Base-by-base conservation (phyloP, 129 eudicot species). In the Heracleum sosnowskyi region DNA sequence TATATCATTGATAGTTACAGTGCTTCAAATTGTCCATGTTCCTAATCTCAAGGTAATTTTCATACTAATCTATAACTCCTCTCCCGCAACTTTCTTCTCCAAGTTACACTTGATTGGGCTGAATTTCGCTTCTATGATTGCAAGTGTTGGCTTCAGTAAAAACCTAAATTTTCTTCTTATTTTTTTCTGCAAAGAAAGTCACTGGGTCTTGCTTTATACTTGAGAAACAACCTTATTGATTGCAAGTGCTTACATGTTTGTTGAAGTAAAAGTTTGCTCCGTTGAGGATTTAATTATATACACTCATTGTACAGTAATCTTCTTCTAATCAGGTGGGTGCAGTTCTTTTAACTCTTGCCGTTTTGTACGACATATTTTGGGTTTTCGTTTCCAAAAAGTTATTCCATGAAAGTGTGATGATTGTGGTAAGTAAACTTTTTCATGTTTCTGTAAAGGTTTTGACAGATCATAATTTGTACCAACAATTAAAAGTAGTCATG, bases 371-470 rank as follows among this genome's bases (percentile, higher is more conserved):
- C 90, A 92, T 92, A 68, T 92, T 92, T 78, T 92, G 97, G 97
- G 97, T 92, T 44, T 92, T 92, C n/a, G 39, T 86, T 80, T 92
- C 97, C 2, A 90, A 90, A 83, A 88, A 77, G 53, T 80, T 92
- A 75, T 92, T 92, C 89, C 87, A 92, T 28, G 97, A 92, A 86
- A 92, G 97, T 28, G 97, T 92, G 84, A 92, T 92, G 97, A 92
- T 92, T 83, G 93, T 92, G 96, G 97, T 92, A 82, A 36, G 93
- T 84, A 71, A 78, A 28, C 82, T 42, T 31, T 69, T 74, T 39
- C 51, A 28, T 72, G 78, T 47, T 81, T 53, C 7, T 60, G 28
- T 17, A 22, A 28, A 41, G 41, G 34, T 41, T 20, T 22, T 72
- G 16, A 36, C 46, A 3, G 26, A 42, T 24, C 80, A 10, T 20